Evolutionary conservation across 768 basidiomycete genomes (phyloP).

Genomic region (Aureoboletus auriporus): DNA sequence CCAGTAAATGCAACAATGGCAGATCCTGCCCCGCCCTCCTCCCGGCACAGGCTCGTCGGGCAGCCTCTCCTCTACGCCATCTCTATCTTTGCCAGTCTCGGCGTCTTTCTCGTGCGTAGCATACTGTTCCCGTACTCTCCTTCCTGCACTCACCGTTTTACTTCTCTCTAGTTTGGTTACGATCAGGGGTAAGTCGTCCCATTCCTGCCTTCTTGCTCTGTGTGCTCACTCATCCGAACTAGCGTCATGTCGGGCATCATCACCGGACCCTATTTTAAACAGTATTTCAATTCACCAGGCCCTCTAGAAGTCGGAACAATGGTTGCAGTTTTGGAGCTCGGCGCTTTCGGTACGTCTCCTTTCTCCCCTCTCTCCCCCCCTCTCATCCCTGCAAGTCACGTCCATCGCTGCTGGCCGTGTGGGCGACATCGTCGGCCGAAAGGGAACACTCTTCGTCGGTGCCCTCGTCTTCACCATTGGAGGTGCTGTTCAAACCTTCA

Average conservation of each 20-base stretch:
- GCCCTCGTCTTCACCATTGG: slow-evolving; percentile 84
- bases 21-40: slow-evolving; percentile 22
- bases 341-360: slow-evolving; percentile 69
- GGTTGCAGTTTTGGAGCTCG: slow-evolving; percentile 93
- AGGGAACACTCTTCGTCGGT: slow-evolving; percentile 79
- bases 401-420: slow-evolving; percentile 86
- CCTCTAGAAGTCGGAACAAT: slow-evolving; percentile 82
- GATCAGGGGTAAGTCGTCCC: slow-evolving; percentile 65
- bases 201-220: neutral
- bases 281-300: slow-evolving; percentile 77
- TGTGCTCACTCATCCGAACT: slow-evolving; percentile 6
- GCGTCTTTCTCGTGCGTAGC: slow-evolving; percentile 73
- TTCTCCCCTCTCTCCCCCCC: neutral
- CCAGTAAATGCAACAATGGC: slow-evolving; percentile 54
- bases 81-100: slow-evolving; percentile 77
- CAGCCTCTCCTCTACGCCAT: slow-evolving; percentile 75
- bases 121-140: neutral
- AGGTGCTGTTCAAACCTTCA: slow-evolving; percentile 82
- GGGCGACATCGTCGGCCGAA: slow-evolving; percentile 82
- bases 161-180: slow-evolving; percentile 63
- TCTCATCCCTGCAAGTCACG: slow-evolving; percentile 51
- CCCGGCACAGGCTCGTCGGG: slow-evolving; percentile 61
- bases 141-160: neutral
- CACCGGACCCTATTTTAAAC: slow-evolving; percentile 77
- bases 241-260: slow-evolving; percentile 93